These are phyloP conservation scores for Clarireedia hainanense DNA, from an alignment of 2,329 filamentous ascomycete genomes.

Conservation along the genomic window DNA sequence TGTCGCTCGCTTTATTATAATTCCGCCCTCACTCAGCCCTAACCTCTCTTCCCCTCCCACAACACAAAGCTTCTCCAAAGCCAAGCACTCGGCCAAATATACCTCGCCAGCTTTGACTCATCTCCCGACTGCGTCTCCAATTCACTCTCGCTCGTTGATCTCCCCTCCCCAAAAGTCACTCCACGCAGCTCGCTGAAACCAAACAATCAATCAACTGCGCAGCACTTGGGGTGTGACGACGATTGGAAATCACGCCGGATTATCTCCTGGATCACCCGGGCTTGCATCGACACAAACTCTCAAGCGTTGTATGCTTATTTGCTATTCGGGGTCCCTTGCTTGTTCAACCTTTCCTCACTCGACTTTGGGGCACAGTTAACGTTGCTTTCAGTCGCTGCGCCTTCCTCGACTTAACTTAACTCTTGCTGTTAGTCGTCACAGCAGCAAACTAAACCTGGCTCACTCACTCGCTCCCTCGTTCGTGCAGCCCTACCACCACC, in stretches of 20 bases:
- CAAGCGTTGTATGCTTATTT: slow-evolving; percentile 22
- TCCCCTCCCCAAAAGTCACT: too few relatives aligned
- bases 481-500: slow-evolving; percentile 23
- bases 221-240: not conserved
- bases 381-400: slow-evolving; percentile 25
- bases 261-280: not conserved
- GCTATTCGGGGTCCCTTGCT: slow-evolving; percentile 5
- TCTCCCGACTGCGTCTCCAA: slow-evolving; percentile 9
- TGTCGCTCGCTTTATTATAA: slow-evolving; percentile 58
- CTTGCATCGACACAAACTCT: not conserved
- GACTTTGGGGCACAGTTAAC: slow-evolving; percentile 21
- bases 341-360: slow-evolving; percentile 5
- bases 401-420: not conserved
- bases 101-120: slow-evolving; percentile 17
- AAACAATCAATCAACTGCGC: not conserved
- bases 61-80: slow-evolving; percentile 16
- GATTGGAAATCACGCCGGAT: slow-evolving; percentile 9
- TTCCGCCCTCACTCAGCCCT: slow-evolving; percentile 24
- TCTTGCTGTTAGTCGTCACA: slow-evolving; percentile 14
- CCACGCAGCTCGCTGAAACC: not conserved
- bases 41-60: slow-evolving; percentile 10
- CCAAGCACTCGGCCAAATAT: slow-evolving; percentile 18
- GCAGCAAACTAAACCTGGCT: slow-evolving; percentile 9
- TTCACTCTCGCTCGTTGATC: not conserved
- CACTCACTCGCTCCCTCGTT: slow-evolving; percentile 12